These are phyloP conservation scores for Discostella stelligera DNA, from an alignment of 352 stramenopile genomes.

Conservation along the genomic window DNA sequence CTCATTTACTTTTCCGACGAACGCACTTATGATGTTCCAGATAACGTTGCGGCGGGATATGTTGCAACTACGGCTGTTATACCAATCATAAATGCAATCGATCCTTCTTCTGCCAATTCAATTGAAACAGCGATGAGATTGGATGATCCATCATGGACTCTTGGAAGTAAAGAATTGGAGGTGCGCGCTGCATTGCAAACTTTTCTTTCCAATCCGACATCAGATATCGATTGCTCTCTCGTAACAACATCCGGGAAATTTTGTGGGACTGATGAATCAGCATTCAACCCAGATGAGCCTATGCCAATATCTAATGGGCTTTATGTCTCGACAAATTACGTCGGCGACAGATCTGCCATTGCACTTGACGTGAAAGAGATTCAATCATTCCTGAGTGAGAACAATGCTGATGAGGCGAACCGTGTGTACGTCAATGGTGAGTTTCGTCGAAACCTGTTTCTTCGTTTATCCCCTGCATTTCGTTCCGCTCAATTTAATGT, in stretches of 20 bases:
- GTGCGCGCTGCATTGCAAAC: constrained; percentile 29
- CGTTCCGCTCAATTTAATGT: constrained; percentile 13
- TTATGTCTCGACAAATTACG: constrained; percentile 78
- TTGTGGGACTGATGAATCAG: constrained; percentile 27
- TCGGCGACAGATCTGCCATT: constrained; percentile 78
- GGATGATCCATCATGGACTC: not conserved
- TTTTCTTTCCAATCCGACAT: constrained; percentile 37
- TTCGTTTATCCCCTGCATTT: constrained; percentile 11
- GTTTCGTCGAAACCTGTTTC: constrained; percentile 4
- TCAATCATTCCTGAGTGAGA: constrained; percentile 50
- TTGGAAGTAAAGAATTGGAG: constrained; percentile 13
- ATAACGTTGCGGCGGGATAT: constrained; percentile 47
- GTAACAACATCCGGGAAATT: constrained; percentile 53
- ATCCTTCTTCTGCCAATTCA: constrained; percentile 34
- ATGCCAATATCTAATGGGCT: constrained; percentile 73
- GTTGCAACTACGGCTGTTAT: constrained; percentile 58
- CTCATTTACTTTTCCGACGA: constrained; percentile 55
- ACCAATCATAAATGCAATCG: constrained; percentile 58
- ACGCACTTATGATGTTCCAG: constrained; percentile 14
- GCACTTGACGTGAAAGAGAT: constrained; percentile 75
- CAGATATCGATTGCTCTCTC: constrained; percentile 44
- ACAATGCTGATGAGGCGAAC: constrained; percentile 54
- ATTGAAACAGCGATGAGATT: constrained; percentile 60
- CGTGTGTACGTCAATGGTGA: constrained; percentile 64
- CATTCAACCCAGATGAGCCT: constrained; percentile 52